Percentiles rank a stretch among this genome's conserved stretches.
These are phyloP conservation scores for Trichoderma sp. DNA, from an alignment of 2,329 filamentous ascomycete species.

Conservation along the genomic window DNA sequence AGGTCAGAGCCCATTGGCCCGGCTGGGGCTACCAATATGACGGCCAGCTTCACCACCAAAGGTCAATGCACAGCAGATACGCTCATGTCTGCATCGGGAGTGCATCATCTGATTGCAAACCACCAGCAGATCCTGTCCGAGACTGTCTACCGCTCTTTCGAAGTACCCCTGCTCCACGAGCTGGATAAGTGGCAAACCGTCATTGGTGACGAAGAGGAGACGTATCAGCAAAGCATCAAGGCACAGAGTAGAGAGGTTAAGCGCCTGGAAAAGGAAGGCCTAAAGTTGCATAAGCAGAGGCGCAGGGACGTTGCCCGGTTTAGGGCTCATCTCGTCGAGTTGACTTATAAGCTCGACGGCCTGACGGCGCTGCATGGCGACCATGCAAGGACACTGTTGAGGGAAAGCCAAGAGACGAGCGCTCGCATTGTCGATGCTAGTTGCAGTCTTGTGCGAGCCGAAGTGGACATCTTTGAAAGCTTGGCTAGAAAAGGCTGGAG, in stretches of 20 bases:
- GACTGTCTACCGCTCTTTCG: constrained; percentile 65
- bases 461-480: constrained; percentile 67
- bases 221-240: constrained; percentile 54
- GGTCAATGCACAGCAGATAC: constrained; percentile 60
- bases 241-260: constrained; percentile 59
- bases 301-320: constrained; percentile 60
- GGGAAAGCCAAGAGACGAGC: constrained; percentile 64
- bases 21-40: constrained; percentile 37
- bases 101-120: constrained; percentile 66
- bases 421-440: constrained; percentile 60
- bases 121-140: constrained; percentile 68
- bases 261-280: constrained; percentile 61
- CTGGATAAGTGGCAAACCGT: constrained; percentile 62
- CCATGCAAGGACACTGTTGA: constrained; percentile 57
- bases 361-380: constrained; percentile 58
- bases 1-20: constrained; percentile 55
- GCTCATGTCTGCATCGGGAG: constrained; percentile 59
- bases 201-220: constrained; percentile 62
- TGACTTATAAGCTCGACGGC: constrained; percentile 61
- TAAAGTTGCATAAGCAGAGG: constrained; percentile 59
- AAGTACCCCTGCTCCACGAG: constrained; percentile 67
- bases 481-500: constrained; percentile 65
- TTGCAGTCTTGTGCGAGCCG: constrained; percentile 62
- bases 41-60: constrained; percentile 46
- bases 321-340: constrained; percentile 59